phyloP scores from a whole-genome alignment of 2,329 filamentous ascomycete genomes.

The Westerdykella sp. region DNA sequence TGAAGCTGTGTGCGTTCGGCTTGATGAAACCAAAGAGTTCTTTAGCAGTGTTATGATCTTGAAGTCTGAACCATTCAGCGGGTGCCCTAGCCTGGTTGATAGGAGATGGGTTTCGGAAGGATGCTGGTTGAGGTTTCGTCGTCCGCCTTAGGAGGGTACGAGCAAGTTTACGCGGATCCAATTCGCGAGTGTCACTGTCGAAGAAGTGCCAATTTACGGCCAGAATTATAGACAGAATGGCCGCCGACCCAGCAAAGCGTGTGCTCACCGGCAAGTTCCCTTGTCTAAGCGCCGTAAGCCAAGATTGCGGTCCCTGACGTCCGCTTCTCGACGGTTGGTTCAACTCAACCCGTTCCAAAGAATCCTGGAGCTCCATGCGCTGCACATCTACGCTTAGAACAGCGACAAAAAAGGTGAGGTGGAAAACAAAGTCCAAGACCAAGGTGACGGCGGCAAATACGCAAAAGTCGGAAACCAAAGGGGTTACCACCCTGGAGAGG shows the following conservation, averaged over 20 bases:
- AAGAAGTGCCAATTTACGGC: conserved; percentile 75
- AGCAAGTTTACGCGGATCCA: conserved; percentile 16
- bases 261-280: conserved; percentile 65
- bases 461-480: conserved; percentile 69
- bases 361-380: conserved; percentile 68
- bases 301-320: conserved; percentile 45
- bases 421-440: conserved; percentile 69
- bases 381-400: conserved; percentile 75
- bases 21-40: conserved; percentile 74
- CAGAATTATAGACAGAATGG: conserved; percentile 66
- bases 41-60: conserved; percentile 71
- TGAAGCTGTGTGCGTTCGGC: conserved; percentile 62
- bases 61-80: conserved; percentile 67
- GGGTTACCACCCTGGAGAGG: conserved; percentile 61
- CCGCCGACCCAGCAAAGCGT: conserved; percentile 65
- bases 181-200: conserved; percentile 46
- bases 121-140: conserved; percentile 9
- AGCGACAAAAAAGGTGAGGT: conserved; percentile 73
- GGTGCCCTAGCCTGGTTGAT: conserved; percentile 72
- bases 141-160: conserved; percentile 15
- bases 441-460: conserved; percentile 69
- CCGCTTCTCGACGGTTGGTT: conserved; percentile 41
- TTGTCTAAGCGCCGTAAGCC: conserved; percentile 56
- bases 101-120: conserved; percentile 42
- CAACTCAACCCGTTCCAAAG: conserved; percentile 47